A percentile compares a stretch with the other conserved stretches of the same genome.
Evolutionary conservation across 352 stramenopile species (phyloP).

Genomic region (Phytophthora boehmeriae): DNA sequence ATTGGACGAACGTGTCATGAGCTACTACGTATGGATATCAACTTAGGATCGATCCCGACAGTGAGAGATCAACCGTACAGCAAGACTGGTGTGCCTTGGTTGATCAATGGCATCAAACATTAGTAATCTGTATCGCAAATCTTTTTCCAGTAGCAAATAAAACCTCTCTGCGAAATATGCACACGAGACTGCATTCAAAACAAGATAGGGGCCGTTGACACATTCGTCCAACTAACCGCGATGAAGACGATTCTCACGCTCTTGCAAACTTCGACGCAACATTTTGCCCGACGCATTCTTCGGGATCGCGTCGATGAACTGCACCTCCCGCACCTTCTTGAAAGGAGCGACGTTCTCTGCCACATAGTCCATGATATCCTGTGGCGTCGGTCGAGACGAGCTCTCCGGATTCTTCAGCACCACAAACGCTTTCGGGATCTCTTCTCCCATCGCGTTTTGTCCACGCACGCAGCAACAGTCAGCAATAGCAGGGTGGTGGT

Average conservation of each 20-base stretch:
- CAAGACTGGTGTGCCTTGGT: too few species aligned
- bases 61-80: too few species aligned
- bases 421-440: conserved; percentile 90
- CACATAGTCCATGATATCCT: conserved; percentile 87
- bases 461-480: conserved; percentile 79
- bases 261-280: conserved; percentile 77
- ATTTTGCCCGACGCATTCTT: conserved; percentile 93
- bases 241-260: conserved; percentile 38
- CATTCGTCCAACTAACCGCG: background rate
- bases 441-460: conserved; percentile 80
- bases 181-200: background rate
- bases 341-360: conserved; percentile 78
- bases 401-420: conserved; percentile 62
- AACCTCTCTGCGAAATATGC: background rate
- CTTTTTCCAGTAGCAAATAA: too few species aligned
- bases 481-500: conserved; percentile 75
- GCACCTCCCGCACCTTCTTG: conserved; percentile 89
- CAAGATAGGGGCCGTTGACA: background rate
- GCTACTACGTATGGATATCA: too few species aligned
- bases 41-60: too few species aligned
- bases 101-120: too few species aligned
- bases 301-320: conserved; percentile 90
- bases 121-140: too few species aligned
- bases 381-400: conserved; percentile 44
- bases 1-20: too few species aligned